Conservation (phyloP, 768 basidiomycete genomes). For the Mycena albidolilacea region DNA sequence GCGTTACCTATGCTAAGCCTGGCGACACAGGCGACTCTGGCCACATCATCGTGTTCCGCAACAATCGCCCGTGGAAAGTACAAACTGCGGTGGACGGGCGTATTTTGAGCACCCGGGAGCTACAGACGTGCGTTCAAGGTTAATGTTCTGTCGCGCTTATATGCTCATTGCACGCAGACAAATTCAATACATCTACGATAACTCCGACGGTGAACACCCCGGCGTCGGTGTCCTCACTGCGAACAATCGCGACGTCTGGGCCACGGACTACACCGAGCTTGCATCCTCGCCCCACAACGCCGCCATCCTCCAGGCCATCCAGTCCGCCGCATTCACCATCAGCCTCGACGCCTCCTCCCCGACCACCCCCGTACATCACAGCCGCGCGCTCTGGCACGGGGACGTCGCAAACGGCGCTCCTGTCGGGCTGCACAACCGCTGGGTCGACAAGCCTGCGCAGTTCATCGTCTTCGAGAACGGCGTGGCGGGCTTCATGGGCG, state of each 20-base stretch:
- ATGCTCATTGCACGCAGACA: slow-evolving; percentile 61
- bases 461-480: slow-evolving; percentile 89
- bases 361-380: slow-evolving; percentile 67
- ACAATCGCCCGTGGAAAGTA: slow-evolving; percentile 89
- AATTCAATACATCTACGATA: slow-evolving; percentile 78
- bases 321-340: slow-evolving; percentile 89
- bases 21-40: slow-evolving; percentile 75
- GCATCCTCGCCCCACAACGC: slow-evolving; percentile 73
- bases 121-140: slow-evolving; percentile 66
- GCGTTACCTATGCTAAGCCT: slow-evolving; percentile 73
- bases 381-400: slow-evolving; percentile 88
- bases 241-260: slow-evolving; percentile 90
- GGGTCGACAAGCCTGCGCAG: slow-evolving; percentile 93
- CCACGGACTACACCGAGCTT: slow-evolving; percentile 74
- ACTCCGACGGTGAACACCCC: slow-evolving; percentile 74
- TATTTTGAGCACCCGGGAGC: slow-evolving; percentile 74
- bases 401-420: slow-evolving; percentile 63
- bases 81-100: slow-evolving; percentile 68
- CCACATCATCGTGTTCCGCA: slow-evolving; percentile 89
- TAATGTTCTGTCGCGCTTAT: neutral
- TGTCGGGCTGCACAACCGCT: slow-evolving; percentile 78
- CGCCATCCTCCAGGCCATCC: slow-evolving; percentile 76
- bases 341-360: slow-evolving; percentile 80
- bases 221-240: slow-evolving; percentile 85
- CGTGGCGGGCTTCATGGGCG: slow-evolving; percentile 90